phyloP scores from a whole-genome alignment of 2,329 filamentous ascomycete species.

The Diaporthe vexans region DNA sequence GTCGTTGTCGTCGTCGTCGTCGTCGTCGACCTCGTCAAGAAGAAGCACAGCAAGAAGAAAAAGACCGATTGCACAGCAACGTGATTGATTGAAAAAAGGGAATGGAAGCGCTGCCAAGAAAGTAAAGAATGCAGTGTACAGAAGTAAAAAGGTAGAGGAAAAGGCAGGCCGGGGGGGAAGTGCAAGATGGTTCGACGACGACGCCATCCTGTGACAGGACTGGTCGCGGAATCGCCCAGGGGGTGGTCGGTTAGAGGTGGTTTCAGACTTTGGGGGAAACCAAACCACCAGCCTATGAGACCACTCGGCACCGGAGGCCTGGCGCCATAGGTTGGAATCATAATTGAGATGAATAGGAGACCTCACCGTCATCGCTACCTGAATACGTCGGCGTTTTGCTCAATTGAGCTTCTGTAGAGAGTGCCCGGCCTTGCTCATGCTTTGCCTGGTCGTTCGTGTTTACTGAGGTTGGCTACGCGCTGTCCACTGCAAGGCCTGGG shows the following conservation, averaged over 20 bases:
- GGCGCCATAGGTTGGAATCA: not conserved
- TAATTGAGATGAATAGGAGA: conserved; percentile 25
- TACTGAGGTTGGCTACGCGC: not conserved
- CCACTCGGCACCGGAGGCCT: conserved; percentile 12
- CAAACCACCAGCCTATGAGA: conserved; percentile 36
- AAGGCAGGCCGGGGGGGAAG: conserved; percentile 3
- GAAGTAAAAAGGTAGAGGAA: not conserved
- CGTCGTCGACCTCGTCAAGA: not conserved
- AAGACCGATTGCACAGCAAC: conserved; percentile 33
- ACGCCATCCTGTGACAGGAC: conserved; percentile 36
- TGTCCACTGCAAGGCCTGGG: not conserved
- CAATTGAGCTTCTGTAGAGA: conserved; percentile 12
- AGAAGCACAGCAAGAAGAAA: not conserved
- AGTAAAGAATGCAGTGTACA: conserved; percentile 6
- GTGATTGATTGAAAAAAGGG: conserved; percentile 15
- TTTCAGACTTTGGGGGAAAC: conserved; percentile 40
- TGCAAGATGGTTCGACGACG: conserved; percentile 18
- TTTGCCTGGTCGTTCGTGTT: not conserved
- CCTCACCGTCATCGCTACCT: conserved; percentile 2
- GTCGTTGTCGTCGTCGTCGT: not conserved
- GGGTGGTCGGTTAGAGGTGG: conserved; percentile 34
- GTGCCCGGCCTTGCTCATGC: not conserved
- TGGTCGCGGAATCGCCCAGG: conserved; percentile 37
- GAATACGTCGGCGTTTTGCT: not conserved
- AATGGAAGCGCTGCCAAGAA: conserved; percentile 18